phyloP scores from a whole-genome alignment of 2,329 filamentous ascomycete species.

The Colletotrichum kahawae region DNA sequence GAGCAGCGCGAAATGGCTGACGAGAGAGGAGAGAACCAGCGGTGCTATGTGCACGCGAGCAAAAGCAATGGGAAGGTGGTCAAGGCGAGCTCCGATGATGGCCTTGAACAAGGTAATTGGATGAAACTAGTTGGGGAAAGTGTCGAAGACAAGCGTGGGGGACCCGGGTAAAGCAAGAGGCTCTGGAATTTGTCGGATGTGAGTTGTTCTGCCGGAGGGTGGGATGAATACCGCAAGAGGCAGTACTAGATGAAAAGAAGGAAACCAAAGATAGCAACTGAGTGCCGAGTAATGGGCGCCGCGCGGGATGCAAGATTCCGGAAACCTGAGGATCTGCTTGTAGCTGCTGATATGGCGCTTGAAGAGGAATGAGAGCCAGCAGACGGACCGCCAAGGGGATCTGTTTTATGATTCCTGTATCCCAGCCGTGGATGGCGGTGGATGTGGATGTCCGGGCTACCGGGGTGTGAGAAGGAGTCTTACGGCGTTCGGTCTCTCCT shows the following conservation, averaged over 20 bases:
- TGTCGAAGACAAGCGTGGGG: constrained; percentile 6
- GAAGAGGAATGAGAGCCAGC: background rate
- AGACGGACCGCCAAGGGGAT: background rate
- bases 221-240: background rate
- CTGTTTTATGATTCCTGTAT: background rate
- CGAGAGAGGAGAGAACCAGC: background rate
- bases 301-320: background rate
- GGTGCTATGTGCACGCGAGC: constrained; percentile 10
- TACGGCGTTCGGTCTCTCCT: background rate
- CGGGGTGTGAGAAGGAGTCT: background rate
- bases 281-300: background rate
- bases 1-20: constrained; percentile 12
- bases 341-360: background rate
- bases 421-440: background rate
- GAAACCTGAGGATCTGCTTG: background rate
- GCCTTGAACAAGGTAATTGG: background rate
- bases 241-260: background rate
- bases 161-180: constrained; percentile 6
- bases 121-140: background rate
- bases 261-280: background rate
- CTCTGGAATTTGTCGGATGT: constrained; percentile 9
- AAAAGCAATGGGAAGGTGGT: constrained; percentile 3
- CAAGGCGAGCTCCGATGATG: background rate
- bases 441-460: constrained; percentile 2
- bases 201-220: background rate